Base-by-base conservation (phyloP, 1,284 basidiomycete genomes). In the Thecaphora thlaspeos region DNA sequence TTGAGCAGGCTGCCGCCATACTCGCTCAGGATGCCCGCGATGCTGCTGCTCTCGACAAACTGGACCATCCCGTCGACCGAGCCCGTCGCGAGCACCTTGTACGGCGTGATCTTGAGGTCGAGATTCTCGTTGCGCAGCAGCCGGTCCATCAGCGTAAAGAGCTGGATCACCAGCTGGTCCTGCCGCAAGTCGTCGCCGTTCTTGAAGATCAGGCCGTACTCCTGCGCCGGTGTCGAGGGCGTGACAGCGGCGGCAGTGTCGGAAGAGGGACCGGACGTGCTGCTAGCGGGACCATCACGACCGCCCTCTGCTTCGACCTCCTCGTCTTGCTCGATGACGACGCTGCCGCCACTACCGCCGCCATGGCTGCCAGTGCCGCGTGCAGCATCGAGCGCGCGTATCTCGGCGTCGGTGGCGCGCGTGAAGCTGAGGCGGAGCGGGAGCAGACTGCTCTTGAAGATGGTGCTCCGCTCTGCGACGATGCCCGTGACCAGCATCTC, bases 161-260 rank as follows among this genome's bases (percentile, higher is more conserved):
- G 83, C 78, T 98, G 94, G 48, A 97, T 89, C 22, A 97, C 93
- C 28, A 97, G 85, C 78, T 97, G 94, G 76, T 97, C 94, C 78
- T 98, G 95, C 19, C 94, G 87, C 82, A 98, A 86, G 76, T 99
- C 95, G 76, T 99, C 95, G 7, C 95, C 95, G 67, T 96, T 93
- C 79, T 99, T 98, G 83, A 97, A 97, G 62, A 99, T 98, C 44
- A 96, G 84, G 0, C 92, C 89, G 78, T 90, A 98, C 18, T 54
- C 36, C 3, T 46, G 57, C 1, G 41, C 36, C 18, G 26, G 7
- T 11, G 26, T 5, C 26, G 26, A 28, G 5, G 26, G 7, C 5
- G 26, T 7, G 5, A 11, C 7, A 28, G 26, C 26, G 26, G 26
- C 26, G 26, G 26, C n/a, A n/a, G n/a, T n/a, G n/a, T n/a, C n/a